Percentiles rank a stretch among this genome's conserved stretches.
These are phyloP conservation scores for Oemleria cerasiformis DNA, from an alignment of 306 rosid genomes.

Conservation along the genomic window DNA sequence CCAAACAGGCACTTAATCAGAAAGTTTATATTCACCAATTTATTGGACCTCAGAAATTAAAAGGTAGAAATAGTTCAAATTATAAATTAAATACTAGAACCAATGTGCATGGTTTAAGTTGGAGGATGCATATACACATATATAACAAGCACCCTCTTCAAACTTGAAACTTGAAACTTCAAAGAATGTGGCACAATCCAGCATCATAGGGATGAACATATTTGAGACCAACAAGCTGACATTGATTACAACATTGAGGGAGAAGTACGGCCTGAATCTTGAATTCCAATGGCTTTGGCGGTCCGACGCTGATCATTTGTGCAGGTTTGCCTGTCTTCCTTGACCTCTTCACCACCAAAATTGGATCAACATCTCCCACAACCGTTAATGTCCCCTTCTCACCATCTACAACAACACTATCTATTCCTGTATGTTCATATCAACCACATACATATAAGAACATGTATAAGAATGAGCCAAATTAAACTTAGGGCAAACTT, in stretches of 20 bases:
- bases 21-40: too few species aligned
- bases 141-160: too few species aligned
- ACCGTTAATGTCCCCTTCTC: slow-evolving; percentile 4
- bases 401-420: not conserved
- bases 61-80: too few species aligned
- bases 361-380: slow-evolving; percentile 7
- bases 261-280: not conserved
- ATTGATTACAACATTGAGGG: slow-evolving; percentile 2
- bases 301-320: slow-evolving; percentile 3
- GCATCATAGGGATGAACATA: not conserved
- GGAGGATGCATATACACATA: too few species aligned
- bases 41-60: too few species aligned
- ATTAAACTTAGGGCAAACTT: too few species aligned
- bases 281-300: not conserved
- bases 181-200: slow-evolving; percentile 8
- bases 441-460: not conserved
- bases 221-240: not conserved
- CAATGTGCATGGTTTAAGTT: too few species aligned
- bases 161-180: too few species aligned
- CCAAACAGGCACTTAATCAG: too few species aligned
- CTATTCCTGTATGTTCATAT: not conserved
- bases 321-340: not conserved
- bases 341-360: not conserved
- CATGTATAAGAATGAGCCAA: too few species aligned
- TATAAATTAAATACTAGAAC: too few species aligned